Evolutionary conservation across 2,329 filamentous ascomycete genomes (phyloP).

Genomic region (Penicillium sumatraense): DNA sequence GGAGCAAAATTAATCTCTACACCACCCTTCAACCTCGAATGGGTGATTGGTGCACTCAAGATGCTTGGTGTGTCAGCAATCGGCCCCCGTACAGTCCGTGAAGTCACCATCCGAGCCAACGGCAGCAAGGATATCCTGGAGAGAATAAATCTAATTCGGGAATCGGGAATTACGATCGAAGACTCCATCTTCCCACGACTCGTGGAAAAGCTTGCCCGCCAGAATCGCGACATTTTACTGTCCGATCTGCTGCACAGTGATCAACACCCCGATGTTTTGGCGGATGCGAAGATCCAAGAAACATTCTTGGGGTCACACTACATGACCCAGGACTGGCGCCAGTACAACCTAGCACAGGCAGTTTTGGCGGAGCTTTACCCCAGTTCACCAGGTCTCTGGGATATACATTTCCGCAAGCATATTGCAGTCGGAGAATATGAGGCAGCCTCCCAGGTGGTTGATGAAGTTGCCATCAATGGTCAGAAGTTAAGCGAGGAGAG

Average conservation of each 20-base stretch:
- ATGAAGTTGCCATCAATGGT: constrained; percentile 55
- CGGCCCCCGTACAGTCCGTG: constrained; percentile 76
- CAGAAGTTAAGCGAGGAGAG: constrained; percentile 50
- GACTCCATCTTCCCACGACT: constrained; percentile 68
- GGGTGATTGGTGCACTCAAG: constrained; percentile 70
- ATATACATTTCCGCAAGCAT: constrained; percentile 47
- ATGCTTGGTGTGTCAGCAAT: constrained; percentile 74
- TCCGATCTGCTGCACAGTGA: constrained; percentile 61
- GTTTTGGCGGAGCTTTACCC: constrained; percentile 51
- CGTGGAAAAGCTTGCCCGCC: constrained; percentile 65
- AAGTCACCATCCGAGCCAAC: constrained; percentile 71
- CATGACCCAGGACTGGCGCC: constrained; percentile 53
- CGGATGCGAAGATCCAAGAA: constrained; percentile 60
- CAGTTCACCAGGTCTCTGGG: constrained; percentile 35
- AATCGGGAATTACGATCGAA: constrained; percentile 66
- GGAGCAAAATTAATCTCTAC: constrained; percentile 83
- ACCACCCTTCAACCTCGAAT: constrained; percentile 72
- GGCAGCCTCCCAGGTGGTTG: constrained; percentile 40
- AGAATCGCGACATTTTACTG: constrained; percentile 59
- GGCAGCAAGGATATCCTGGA: constrained; percentile 60
- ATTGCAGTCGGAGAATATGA: constrained; percentile 37
- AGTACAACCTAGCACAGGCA: constrained; percentile 61
- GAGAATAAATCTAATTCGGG: constrained; percentile 65
- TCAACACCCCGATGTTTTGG: constrained; percentile 67
- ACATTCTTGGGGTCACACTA: constrained; percentile 59